Evolutionary conservation across 768 basidiomycete species (phyloP).

Genomic region (Termitomyces heimii): DNA sequence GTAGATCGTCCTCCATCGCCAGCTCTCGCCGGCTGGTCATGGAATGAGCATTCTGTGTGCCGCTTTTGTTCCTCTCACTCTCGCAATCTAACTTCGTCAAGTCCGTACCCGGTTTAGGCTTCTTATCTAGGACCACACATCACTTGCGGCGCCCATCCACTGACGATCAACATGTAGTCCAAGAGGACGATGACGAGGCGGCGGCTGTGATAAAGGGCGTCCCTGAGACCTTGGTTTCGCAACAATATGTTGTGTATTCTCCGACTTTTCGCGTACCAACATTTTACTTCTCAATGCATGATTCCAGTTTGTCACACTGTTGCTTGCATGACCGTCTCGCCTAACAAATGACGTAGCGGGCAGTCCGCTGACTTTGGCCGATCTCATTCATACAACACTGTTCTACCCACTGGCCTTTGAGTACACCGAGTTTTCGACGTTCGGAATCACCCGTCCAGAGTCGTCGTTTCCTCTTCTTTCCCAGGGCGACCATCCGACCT

Average conservation of each 20-base stretch:
- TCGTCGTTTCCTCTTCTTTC: slow-evolving; percentile 72
- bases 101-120: slow-evolving; percentile 36
- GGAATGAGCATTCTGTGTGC: slow-evolving; percentile 57
- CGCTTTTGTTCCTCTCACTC: slow-evolving; percentile 2
- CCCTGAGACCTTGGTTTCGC: slow-evolving; percentile 34
- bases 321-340: background rate
- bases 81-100: slow-evolving; percentile 12
- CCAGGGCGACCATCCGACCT: slow-evolving; percentile 81
- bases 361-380: slow-evolving; percentile 48
- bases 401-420: slow-evolving; percentile 46
- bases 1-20: slow-evolving; percentile 17
- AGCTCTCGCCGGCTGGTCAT: slow-evolving; percentile 41
- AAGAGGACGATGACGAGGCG: slow-evolving; percentile 39
- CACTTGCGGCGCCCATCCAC: slow-evolving; percentile 16
- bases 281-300: slow-evolving; percentile 74
- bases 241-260: slow-evolving; percentile 72
- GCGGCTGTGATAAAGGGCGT: slow-evolving; percentile 17
- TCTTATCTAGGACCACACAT: slow-evolving; percentile 34
- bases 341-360: slow-evolving; percentile 44
- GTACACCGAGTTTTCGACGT: slow-evolving; percentile 40
- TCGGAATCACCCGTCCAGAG: slow-evolving; percentile 43
- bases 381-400: slow-evolving; percentile 51
- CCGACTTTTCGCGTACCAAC: slow-evolving; percentile 76
- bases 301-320: slow-evolving; percentile 52
- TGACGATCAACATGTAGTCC: slow-evolving; percentile 13